Evolutionary conservation across 108 stramenopile species (phyloP).

Genomic region (Schizochytrium sp.): DNA sequence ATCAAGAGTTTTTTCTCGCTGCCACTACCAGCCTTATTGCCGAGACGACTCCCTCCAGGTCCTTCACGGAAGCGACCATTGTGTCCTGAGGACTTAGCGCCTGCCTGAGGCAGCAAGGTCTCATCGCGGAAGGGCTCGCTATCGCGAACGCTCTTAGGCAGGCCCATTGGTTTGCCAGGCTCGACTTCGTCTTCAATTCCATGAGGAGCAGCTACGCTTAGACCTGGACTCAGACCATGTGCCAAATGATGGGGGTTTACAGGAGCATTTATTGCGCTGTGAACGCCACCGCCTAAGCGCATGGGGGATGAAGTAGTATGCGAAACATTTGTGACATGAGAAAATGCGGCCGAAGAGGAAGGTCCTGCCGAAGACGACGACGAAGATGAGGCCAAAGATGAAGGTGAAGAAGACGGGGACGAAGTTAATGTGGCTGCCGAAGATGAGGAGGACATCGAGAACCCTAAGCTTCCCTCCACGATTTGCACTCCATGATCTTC

Average conservation of each 20-base stretch:
- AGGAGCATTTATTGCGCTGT: neutral
- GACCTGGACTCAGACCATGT: neutral
- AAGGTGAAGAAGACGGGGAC: too few species aligned
- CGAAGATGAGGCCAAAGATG: too few species aligned
- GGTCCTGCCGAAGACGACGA: too few species aligned
- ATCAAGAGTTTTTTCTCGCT: neutral
- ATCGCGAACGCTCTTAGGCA: neutral
- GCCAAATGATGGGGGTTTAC: too few species aligned
- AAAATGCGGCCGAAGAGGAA: too few species aligned
- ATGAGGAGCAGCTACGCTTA: neutral
- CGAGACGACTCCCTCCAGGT: neutral
- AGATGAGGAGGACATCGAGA: too few species aligned
- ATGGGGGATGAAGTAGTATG: too few species aligned
- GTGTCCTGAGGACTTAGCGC: neutral
- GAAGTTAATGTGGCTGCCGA: too few species aligned
- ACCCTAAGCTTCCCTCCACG: too few species aligned
- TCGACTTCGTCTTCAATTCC: neutral
- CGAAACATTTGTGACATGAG: too few species aligned
- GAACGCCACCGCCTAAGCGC: neutral
- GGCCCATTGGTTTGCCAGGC: constrained; percentile 1
- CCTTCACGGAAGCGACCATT: neutral
- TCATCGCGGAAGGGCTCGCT: constrained; percentile 16
- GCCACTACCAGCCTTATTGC: neutral
- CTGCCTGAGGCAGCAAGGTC: neutral
- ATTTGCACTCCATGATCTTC: too few species aligned